A percentile compares a stretch with the other conserved stretches of the same genome.
Evolutionary conservation across 176 grass and related monocot genomes (phyloP).

Genomic region (Musa acuminata): DNA sequence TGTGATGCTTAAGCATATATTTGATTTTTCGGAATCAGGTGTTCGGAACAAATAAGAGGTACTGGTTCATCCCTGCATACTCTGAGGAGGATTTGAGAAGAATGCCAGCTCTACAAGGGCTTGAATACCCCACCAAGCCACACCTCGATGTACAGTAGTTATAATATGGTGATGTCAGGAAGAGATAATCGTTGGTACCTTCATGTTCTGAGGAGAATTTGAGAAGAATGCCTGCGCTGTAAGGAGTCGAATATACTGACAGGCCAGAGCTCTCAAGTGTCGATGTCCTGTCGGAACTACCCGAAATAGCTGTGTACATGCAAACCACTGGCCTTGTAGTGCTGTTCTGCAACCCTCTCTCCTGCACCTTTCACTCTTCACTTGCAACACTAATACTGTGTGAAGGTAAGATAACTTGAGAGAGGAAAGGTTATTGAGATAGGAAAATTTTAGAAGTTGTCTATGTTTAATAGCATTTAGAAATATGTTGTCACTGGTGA

Average conservation of each 20-base stretch:
- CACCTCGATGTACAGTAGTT: constrained; percentile 35
- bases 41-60: constrained; percentile 51
- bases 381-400: neutral
- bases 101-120: constrained; percentile 60
- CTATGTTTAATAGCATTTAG: too few species aligned
- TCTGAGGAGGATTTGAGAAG: constrained; percentile 89
- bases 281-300: neutral
- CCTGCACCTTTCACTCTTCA: neutral
- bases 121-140: constrained; percentile 72
- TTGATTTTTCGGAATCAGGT: neutral
- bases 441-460: too few species aligned
- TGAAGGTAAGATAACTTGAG: neutral
- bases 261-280: neutral
- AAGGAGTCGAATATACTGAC: too few species aligned
- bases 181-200: too few species aligned
- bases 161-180: too few species aligned
- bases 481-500: too few species aligned
- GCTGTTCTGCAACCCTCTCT: neutral
- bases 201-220: too few species aligned
- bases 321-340: neutral
- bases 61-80: constrained; percentile 87
- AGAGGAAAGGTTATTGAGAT: too few species aligned
- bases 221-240: too few species aligned
- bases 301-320: neutral
- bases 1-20: too few species aligned